Evolutionary conservation across 371 early-diverging fungal genomes (phyloP), one percentile per base, ranked within the genome.

Genomic region (Mortierella sp.): DNA sequence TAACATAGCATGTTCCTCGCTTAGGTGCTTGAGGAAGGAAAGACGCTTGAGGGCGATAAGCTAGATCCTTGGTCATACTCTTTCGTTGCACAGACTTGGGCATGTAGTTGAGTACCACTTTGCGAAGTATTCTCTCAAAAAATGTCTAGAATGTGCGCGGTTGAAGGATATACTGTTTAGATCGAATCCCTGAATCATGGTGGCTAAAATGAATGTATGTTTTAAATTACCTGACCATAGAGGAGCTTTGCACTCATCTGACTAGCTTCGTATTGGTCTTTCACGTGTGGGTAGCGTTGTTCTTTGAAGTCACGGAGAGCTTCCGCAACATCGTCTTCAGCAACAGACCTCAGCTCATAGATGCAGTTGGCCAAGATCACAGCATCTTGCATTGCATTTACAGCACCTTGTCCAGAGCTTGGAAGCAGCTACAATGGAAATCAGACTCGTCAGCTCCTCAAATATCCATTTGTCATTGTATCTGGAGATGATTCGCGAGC

Each of bases 361-460:
- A 66, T 37, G 24, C n/a, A 61, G 32, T 62, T 66, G 28, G 66
- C 62, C 14, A 66, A 32, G 0, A 61, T 43, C 30, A 66, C 62
- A 4, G 72, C 45, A 22, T 72, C 72, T 28, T 62, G 55, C 62
- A 74, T 51, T 2, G 69, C 75, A 52, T 68, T 74, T 5, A 68
- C 45, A 18, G 69, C 75, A 20, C 65, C 75, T 64, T 66, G 66
- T 5, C 54, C 55, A 22, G 66, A 35, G 26, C 64, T 64, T 43
- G 64, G 64, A 8, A 64, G 52, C 1, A 64, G 26, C 64, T 64
- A 30, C 2, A 30, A 35, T 6, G 35, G 3, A 35, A 35, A 35
- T 35, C 5, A 8, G 3, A 35, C 3, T 35, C 35, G 3, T 35
- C 35, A 35, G 35, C 6, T 35, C 35, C 35, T 35, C 35, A 35